These are phyloP conservation scores for Chaetomium tenue DNA, from an alignment of 495 filamentous ascomycete species.

Conservation along the genomic window DNA sequence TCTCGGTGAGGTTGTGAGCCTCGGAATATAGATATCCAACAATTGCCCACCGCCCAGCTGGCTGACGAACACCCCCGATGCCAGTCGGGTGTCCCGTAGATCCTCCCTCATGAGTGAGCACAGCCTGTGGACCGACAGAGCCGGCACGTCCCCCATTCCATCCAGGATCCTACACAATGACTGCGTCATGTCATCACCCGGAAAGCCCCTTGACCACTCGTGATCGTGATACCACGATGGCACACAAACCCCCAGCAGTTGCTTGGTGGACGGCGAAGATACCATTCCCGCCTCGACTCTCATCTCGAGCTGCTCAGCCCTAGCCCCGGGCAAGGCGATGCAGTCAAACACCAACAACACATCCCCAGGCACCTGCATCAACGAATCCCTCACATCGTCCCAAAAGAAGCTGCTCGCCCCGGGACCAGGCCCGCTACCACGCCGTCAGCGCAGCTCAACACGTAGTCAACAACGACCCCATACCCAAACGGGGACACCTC, in stretches of 20 bases:
- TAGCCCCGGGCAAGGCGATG: slow-evolving; percentile 11
- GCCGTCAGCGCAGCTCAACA: background rate
- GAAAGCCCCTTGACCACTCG: background rate
- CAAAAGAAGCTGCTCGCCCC: slow-evolving; percentile 27
- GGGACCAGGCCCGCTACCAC: background rate
- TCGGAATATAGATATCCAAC: slow-evolving; percentile 31
- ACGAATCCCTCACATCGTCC: slow-evolving; percentile 34
- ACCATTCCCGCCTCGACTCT: slow-evolving; percentile 24
- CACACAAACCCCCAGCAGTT: slow-evolving; percentile 30
- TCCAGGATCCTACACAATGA: slow-evolving; percentile 27
- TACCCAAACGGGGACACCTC: background rate
- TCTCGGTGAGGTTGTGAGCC: slow-evolving; percentile 4
- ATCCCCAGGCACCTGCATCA: slow-evolving; percentile 28
- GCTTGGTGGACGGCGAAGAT: slow-evolving; percentile 25
- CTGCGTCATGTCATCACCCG: slow-evolving; percentile 21
- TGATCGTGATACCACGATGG: background rate
- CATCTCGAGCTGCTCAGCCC: slow-evolving; percentile 17
- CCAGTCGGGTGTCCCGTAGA: slow-evolving; percentile 18
- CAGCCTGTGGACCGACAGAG: slow-evolving; percentile 30
- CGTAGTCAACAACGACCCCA: background rate
- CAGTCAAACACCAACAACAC: slow-evolving; percentile 34
- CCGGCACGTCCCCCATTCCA: background rate
- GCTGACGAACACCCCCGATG: slow-evolving; percentile 30
- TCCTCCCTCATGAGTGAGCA: slow-evolving; percentile 32
- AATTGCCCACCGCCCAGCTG: slow-evolving; percentile 32